Percentiles rank a stretch among this genome's conserved stretches.
phyloP scores from a whole-genome alignment of 352 stramenopile genomes.

The Globisporangium nagaii region DNA sequence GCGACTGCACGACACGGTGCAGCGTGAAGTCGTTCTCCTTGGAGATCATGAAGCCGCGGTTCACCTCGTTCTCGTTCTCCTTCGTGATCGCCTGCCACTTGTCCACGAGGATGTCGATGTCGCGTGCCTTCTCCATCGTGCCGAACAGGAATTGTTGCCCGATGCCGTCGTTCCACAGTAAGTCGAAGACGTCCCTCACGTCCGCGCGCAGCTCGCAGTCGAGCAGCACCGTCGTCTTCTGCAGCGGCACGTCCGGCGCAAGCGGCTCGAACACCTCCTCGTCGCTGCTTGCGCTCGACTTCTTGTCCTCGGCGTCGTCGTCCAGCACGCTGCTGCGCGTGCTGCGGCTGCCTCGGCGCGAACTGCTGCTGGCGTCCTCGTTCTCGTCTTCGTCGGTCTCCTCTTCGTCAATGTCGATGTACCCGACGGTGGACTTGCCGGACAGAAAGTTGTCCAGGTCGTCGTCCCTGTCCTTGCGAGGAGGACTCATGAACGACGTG shows the following conservation, averaged over 20 bases:
- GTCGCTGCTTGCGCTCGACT: constrained; percentile 39
- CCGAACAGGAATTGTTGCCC: constrained; percentile 41
- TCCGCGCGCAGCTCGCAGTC: constrained; percentile 67
- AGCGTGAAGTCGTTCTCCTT: constrained; percentile 45
- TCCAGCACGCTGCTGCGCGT: constrained; percentile 7
- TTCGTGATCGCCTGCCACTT: constrained; percentile 43
- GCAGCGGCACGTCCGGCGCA: constrained; percentile 38
- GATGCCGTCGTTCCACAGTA: constrained; percentile 56
- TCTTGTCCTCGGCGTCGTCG: constrained; percentile 24
- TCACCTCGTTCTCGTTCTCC: constrained; percentile 19
- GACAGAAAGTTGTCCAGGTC: constrained; percentile 8
- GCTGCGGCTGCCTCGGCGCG: neutral
- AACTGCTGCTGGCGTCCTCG: neutral
- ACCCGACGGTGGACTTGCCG: constrained; percentile 35
- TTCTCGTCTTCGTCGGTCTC: constrained; percentile 1
- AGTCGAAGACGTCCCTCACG: constrained; percentile 57
- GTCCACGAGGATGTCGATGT: constrained; percentile 66
- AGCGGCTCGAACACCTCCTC: constrained; percentile 60
- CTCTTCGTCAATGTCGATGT: constrained; percentile 41
- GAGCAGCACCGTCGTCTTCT: constrained; percentile 59
- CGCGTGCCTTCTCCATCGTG: constrained; percentile 50
- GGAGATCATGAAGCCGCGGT: constrained; percentile 37
- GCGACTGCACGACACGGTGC: constrained; percentile 35
- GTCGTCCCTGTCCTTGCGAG: neutral
- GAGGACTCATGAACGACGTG: neutral